These are phyloP conservation scores for Asclepias syriaca DNA, from an alignment of 257 asterid genomes.

Conservation along the genomic window DNA sequence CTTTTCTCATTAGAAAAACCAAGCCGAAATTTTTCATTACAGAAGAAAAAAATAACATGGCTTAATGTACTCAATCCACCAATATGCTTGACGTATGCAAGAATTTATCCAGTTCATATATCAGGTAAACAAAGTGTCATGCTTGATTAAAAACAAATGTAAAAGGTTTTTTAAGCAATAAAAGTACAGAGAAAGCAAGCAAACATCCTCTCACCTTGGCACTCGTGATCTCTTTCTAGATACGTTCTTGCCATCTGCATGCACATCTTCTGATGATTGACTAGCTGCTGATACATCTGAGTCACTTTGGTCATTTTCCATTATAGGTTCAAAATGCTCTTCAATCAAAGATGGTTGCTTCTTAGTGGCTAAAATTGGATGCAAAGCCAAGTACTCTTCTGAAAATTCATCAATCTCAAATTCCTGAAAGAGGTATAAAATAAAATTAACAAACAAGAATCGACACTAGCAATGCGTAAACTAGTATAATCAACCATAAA, in stretches of 20 bases:
- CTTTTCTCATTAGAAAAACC: no score
- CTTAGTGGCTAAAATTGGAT: conserved; percentile 54
- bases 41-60: no score
- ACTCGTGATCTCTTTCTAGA: conserved; percentile 41
- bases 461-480: background rate
- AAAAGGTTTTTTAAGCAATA: background rate
- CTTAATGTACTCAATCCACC: no score
- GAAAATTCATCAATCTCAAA: conserved; percentile 75
- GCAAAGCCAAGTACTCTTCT: conserved; percentile 61
- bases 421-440: conserved; percentile 47
- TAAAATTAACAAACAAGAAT: conserved; percentile 5
- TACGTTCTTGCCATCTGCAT: conserved; percentile 21
- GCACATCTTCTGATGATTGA: conserved; percentile 51
- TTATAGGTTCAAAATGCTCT: conserved; percentile 73
- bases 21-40: no score
- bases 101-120: background rate
- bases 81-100: no score
- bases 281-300: conserved; percentile 45
- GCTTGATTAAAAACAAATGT: background rate
- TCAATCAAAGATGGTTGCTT: conserved; percentile 62
- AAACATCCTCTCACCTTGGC: conserved; percentile 50
- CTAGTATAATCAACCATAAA: background rate
- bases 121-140: background rate
- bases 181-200: background rate
- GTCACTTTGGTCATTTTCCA: conserved; percentile 50